Evolutionary conservation across 495 filamentous ascomycete species (phyloP), one percentile per base, ranked within the genome.

Genomic region (Glarea lozoyensis): DNA sequence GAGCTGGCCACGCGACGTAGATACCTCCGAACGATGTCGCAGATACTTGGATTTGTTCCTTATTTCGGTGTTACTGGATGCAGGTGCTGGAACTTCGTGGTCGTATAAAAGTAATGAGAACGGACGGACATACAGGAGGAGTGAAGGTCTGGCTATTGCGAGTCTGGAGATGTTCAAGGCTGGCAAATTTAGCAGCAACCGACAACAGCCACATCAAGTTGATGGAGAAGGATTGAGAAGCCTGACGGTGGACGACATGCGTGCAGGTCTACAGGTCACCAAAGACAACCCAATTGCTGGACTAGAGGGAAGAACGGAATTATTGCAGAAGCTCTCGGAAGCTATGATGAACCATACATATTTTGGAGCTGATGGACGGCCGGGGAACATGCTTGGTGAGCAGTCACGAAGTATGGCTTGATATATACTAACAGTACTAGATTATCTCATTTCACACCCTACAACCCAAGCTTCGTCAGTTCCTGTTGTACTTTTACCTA

Each of bases 91-190:
- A 18, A 84, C 81, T 11, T 62, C 67, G 19, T 94, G 88, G 88
- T 82, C 79, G 29, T 98, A 94, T 64, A 88, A 82, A 64, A 88
- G 86, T 44, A 82, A 83, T 50, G 87, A 96, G 57, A 94, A 88
- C 47, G 89, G 89, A 22, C 84, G 79, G 45, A 55, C 82, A 11
- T 97, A 88, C 58, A 73, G 79, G 29, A 76, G 92, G 29, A 95
- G 88, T 42, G 92, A 98, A 60, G 92, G 92, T 17, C 68, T 98
- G 49, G 92, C 92, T 4, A 81, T 98, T 33, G 92, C 93, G 17
- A 90, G 84, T 60, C 63, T 98, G 57, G 92, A 97, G 55, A 98
- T 98, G 92, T 98, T 97, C 67, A 95, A 92, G 64, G 71, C 62
- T 11, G 92, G 92, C n/a, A 54, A 86, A 33, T 98, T 98, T 65